Base-by-base conservation (phyloP, 352 stramenopile species). In the Globisporangium paroecandrum region DNA sequence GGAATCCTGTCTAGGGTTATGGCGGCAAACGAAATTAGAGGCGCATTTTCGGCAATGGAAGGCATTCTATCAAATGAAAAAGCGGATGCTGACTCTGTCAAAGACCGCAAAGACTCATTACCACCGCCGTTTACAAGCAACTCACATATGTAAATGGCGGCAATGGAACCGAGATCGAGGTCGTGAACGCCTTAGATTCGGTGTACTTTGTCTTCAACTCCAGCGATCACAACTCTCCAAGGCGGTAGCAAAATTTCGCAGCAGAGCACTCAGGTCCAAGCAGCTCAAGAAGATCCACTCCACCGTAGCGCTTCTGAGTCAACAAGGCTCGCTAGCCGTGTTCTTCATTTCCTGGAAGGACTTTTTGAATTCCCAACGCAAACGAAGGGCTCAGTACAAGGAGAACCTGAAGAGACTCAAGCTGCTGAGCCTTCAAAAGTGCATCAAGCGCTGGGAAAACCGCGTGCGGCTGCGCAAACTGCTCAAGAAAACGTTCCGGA, bases 371-470 rank as follows among this genome's bases (percentile, higher is more conserved):
- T 2, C 15, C 1, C 46, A 65, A 20, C 62, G 58, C 15, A 41
- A 29, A 18, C 25, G 29, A 32, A 15, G 54, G 6, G 13, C 18
- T 36, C 24, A 62, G 3, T 24, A 36, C 24, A 13, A 43, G 13
- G 29, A 32, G 12, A 46, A 38, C 4, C 0, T 46, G 13, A 25
- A n/a, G 10, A 25, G 54, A 32, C 38, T 71, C 13, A 7, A 36
- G 29, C 27, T n/a, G 4, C 76, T 77, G 25, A 73, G 70, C 29
- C 46, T 77, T 1, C 55, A 65, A 43, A 58, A 29, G 6, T 29
- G 27, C 4, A 27, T 89, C 32, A 43, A 58, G 18, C 59, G 29
- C 4, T 89, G 77, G 81, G 60, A 47, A 57, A 36, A 47, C 1
- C 57, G 69, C 12, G 22, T 71, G 9, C 43, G 70, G 2, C 25